Base-by-base conservation (phyloP, 2,329 filamentous ascomycete species). In the Aspergillus amoenus region DNA sequence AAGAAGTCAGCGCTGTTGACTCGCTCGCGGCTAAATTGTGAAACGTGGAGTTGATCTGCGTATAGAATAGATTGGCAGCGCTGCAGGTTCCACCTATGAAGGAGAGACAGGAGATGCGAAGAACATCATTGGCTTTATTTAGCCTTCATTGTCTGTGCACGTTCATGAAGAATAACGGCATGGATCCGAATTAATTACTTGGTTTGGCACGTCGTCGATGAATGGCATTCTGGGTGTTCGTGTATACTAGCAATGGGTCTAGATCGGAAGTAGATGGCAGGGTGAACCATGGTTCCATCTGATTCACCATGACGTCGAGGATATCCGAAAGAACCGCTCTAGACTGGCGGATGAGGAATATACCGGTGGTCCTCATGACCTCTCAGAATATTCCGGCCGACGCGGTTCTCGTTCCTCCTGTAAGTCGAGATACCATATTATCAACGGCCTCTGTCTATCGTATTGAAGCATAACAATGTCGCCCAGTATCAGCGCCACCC, bases 401-500 rank as follows among this genome's bases (percentile, higher is more conserved):
- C 5, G 13, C n/a, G 34, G 12, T 37, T n/a, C 4, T 37, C 34
- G 34, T 5, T n/a, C 17, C 24, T 43, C 41, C 24, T 22, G 2
- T 21, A 13, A 8, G 9, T 15, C 13, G 4, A 48, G 17, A 37
- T 34, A 24, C 17, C 4, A 13, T 13, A 37, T 5, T 37, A 13
- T 2, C 15, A 37, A 37, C 34, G 15, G 5, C 32, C 34, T 9
- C 32, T 34, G 3, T n/a, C 15, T 37, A 37, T 37, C 13, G 34
- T 37, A 37, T 9, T 11, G 9, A 30, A 30, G 34, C 34, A 15
- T 37, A 37, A 5, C 5, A 13, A 37, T 37, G 34, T 30, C 51
- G 3, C 39, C 45, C 11, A 57, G 56, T 11, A 65, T 67, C 51
- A 69, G 66, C 41, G 72, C 75, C 17, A 66, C 67, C 3, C 71